Evolutionary conservation across 2,329 filamentous ascomycete genomes (phyloP).

Genomic region (Fusarium multiceps): DNA sequence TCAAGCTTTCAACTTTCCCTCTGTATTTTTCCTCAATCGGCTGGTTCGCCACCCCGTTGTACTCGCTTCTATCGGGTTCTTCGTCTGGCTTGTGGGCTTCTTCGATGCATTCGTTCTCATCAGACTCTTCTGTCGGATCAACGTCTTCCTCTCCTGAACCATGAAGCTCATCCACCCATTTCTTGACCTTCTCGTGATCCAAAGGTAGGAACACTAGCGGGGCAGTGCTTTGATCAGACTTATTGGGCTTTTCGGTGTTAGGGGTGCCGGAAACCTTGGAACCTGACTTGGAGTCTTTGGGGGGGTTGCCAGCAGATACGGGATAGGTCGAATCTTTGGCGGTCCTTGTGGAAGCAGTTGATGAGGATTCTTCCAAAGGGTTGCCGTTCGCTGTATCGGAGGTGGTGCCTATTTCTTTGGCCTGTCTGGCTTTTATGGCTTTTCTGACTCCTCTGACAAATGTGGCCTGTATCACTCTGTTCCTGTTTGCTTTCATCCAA

Average conservation of each 20-base stretch:
- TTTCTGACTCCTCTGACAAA: background rate
- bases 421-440: background rate
- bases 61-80: background rate
- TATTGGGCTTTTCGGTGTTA: background rate
- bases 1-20: background rate
- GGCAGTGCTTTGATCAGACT: background rate
- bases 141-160: conserved; percentile 1
- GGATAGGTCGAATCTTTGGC: background rate
- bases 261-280: background rate
- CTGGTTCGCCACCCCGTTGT: background rate
- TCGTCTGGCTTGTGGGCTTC: background rate
- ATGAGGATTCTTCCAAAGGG: background rate
- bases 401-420: background rate
- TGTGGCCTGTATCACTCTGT: background rate
- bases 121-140: background rate
- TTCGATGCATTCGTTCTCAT: background rate
- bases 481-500: background rate
- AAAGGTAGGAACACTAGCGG: background rate
- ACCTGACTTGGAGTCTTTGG: background rate
- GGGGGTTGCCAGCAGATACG: background rate
- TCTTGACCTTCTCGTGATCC: background rate
- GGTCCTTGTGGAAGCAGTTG: background rate
- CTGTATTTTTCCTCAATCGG: background rate
- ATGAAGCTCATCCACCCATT: background rate
- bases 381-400: background rate